Conservation (phyloP, 1,139 yeast genomes). For the Hemisphaericaspora xylofermentans region DNA sequence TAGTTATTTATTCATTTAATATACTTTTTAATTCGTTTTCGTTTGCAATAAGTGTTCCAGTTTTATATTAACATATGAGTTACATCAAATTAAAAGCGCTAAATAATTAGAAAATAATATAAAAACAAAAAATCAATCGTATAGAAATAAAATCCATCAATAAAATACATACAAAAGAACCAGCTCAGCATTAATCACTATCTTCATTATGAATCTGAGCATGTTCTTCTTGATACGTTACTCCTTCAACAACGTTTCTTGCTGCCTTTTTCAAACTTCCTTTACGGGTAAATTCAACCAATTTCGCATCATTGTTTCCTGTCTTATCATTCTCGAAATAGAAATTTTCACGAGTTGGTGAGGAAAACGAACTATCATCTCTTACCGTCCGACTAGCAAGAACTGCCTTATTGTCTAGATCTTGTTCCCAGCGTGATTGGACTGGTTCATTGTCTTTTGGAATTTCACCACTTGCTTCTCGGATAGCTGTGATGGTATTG, state of each 20-base stretch:
- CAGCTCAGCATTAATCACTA: slow-evolving; percentile 22
- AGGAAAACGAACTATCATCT: neutral
- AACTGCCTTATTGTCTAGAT: neutral
- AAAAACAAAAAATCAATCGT: neutral
- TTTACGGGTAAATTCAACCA: slow-evolving; percentile 54
- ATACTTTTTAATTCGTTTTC: too few relatives aligned
- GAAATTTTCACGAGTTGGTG: neutral
- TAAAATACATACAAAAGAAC: neutral
- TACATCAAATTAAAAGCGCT: too few relatives aligned
- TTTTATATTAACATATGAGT: too few relatives aligned
- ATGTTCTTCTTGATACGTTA: slow-evolving; percentile 27
- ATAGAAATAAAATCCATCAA: neutral
- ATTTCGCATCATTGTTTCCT: slow-evolving; percentile 36
- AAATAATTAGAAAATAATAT: neutral
- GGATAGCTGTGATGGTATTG: neutral
- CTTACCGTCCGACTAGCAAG: neutral
- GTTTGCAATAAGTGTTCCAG: too few relatives aligned
- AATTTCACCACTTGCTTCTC: slow-evolving; percentile 19
- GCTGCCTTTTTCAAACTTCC: slow-evolving; percentile 46
- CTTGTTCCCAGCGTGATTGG: neutral
- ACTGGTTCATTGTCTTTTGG: slow-evolving; percentile 3
- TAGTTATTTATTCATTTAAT: neutral
- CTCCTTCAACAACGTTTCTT: slow-evolving; percentile 25
- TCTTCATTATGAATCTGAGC: slow-evolving; percentile 39
- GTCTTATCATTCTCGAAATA: neutral